Base-by-base conservation (phyloP, 164 flowering plant genomes). In the Stephania yunnanensis region DNA sequence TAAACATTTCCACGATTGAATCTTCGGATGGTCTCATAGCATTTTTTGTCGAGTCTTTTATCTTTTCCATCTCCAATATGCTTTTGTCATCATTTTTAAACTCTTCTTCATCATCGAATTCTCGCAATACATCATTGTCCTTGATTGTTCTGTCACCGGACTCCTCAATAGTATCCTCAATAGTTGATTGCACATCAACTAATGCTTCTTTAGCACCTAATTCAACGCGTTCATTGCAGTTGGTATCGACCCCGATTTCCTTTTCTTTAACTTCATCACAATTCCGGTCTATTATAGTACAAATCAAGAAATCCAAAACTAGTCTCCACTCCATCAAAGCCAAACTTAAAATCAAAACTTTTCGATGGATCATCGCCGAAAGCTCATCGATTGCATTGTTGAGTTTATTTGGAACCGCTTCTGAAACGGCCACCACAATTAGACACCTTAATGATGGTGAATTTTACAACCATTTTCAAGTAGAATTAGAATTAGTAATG, bases 211-310 rank as follows among this genome's bases (percentile, higher is more conserved):
- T 36, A 36, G 42, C 42, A 36, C 2, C 42, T 25, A 25, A 25
- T 36, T 36, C 42, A 36, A 12, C 10, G 8, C 31, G 15, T 12
- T 74, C 79, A 6, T 70, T 69, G 76, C 70, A 79, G 70, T 78
- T 80, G 13, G 44, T 70, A 76, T 88, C 91, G 7, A 87, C 72
- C 72, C 25, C 68, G 31, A 89, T 88, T 52, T 89, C 93, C 82
- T 85, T 92, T 74, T 87, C 93, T 58, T 76, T 82, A 1, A 77
- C 64, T 25, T 7, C 58, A 5, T 77, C 70, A 0, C 30, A 58
- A 44, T 78, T 83, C 85, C 78, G 78, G 0, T 70, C 20, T 0
- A 20, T 77, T 48, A 88, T 25, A 15, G 29, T 66, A 5, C 79
- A 58, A 8, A 81, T 17, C 53, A 82, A 45, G 53, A 78, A 81